Base-by-base conservation (phyloP, 441 rosid genomes). In the Syzygium malaccense region DNA sequence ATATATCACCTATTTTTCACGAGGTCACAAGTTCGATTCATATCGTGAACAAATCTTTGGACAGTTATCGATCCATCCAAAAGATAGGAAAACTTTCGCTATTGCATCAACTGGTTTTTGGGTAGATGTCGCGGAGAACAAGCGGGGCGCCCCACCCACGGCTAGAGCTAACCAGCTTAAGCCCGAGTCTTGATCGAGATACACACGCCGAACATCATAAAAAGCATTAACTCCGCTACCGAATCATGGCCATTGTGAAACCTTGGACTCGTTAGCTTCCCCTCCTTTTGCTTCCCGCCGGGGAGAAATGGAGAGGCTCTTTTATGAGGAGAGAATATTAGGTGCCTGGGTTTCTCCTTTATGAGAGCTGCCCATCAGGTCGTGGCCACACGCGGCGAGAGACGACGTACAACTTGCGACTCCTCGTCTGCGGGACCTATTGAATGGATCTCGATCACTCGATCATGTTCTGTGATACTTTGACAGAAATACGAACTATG, bases 11-110 rank as follows among this genome's bases (percentile, higher is more conserved):
- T 71, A 1, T 20, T 14, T 37, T 71, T 71, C 1, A 64, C 8
- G 6, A 64, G 18, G 6, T 17, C 41, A 5, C 4, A 17, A 11
- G 1, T 37, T 71, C 2, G 49, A 37, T 37, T 37, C 15, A 12
- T 5, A 7, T 33, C 3, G 0, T 4, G 1, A 12, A 7, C 0
- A 5, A 23, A 71, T 20, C 2, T 71, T 3, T 6, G 26, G 1
- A 71, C 6, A 71, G 48, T 5, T 23, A 12, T 71, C 14, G 3
- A 71, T 7, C 15, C 32, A 26, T 26, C 17, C 32, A 28, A 58
- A 58, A 28, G 12, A 71, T 2, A 0, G 28, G 26, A 3, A 6
- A 11, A 25, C 51, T 20, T 37, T 37, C 8, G 68, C 33, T 23
- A 25, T 57, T 25, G n/a, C n/a, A 10, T 9, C n/a, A 9, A 26